Evolutionary conservation across 2,329 filamentous ascomycete genomes (phyloP).

Genomic region (Xylariaceae sp.): DNA sequence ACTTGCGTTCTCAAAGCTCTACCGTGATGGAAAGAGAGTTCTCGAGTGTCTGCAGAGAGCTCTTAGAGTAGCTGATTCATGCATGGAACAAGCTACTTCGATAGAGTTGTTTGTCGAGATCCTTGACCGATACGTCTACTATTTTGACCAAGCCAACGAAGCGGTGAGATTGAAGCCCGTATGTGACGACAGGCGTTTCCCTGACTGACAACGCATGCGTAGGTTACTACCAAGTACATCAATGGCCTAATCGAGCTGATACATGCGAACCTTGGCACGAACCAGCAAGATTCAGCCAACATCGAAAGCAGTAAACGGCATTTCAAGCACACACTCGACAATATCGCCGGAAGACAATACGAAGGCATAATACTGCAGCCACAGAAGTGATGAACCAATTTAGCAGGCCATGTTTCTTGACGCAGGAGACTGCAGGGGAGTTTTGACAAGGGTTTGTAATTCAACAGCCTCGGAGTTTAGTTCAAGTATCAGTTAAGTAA

Average conservation of each 20-base stretch:
- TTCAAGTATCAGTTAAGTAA: no score
- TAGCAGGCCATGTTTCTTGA: no score
- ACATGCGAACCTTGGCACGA: conserved; percentile 87
- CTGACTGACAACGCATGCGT: conserved; percentile 7
- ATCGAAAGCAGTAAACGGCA: conserved; percentile 89
- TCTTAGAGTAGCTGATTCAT: conserved; percentile 91
- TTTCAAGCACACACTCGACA: conserved; percentile 90
- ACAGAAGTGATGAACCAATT: conserved; percentile 35
- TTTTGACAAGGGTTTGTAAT: no score
- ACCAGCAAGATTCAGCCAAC: conserved; percentile 71
- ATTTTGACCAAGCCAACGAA: conserved; percentile 98
- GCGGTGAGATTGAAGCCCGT: conserved; percentile 51
- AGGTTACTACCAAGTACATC: conserved; percentile 92
- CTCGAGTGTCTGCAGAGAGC: conserved; percentile 94
- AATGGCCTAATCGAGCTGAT: conserved; percentile 98
- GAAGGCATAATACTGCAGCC: conserved; percentile 78
- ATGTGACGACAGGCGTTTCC: background rate
- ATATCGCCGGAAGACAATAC: conserved; percentile 86
- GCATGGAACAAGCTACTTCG: conserved; percentile 96
- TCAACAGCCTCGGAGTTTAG: no score
- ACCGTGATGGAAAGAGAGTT: conserved; percentile 94
- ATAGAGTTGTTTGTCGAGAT: conserved; percentile 99
- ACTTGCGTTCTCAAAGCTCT: no score
- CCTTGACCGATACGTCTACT: conserved; percentile 96
- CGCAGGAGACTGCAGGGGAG: no score